Conservation (phyloP, 805 yeast species). For the Sugiyamaella boreocaroliniensis region DNA sequence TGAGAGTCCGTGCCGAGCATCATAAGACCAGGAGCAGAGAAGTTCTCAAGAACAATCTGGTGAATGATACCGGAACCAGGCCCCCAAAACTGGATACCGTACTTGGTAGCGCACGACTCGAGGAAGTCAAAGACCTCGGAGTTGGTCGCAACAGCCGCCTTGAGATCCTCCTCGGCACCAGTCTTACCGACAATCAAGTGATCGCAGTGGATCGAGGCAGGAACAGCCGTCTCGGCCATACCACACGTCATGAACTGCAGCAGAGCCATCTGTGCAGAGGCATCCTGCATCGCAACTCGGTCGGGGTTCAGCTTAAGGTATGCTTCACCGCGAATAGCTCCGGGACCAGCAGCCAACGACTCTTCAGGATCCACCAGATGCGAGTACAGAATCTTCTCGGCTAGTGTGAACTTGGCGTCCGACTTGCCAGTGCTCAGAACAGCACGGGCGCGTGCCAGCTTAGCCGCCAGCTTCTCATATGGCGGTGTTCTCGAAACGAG, state of each 20-base stretch:
- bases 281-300: conserved; percentile 99
- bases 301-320: conserved; percentile 93
- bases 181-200: conserved; percentile 95
- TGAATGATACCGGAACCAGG: conserved; percentile 99
- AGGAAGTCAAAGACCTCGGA: conserved; percentile 94
- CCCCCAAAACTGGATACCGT: conserved; percentile 98
- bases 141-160: conserved; percentile 74
- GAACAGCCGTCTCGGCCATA: conserved; percentile 78
- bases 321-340: conserved; percentile 71
- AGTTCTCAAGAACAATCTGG: conserved; percentile 95
- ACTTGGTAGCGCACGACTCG: conserved; percentile 86
- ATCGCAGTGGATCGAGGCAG: conserved; percentile 95
- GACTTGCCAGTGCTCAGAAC: conserved; percentile 40
- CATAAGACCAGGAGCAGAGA: conserved; percentile 93
- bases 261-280: conserved; percentile 99
- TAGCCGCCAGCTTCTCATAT: conserved; percentile 63
- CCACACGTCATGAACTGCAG: conserved; percentile 98
- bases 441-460: conserved; percentile 54
- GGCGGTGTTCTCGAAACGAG: conserved; percentile 65
- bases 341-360: conserved; percentile 48
- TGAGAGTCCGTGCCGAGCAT: conserved; percentile 98
- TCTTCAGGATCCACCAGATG: conserved; percentile 88
- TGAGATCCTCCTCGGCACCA: conserved; percentile 81
- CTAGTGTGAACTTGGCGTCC: conserved; percentile 76
- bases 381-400: conserved; percentile 90